Evolutionary conservation across 2,329 filamentous ascomycete species (phyloP), one percentile per base, ranked within the genome.

Genomic region (Aspergillus hortae): DNA sequence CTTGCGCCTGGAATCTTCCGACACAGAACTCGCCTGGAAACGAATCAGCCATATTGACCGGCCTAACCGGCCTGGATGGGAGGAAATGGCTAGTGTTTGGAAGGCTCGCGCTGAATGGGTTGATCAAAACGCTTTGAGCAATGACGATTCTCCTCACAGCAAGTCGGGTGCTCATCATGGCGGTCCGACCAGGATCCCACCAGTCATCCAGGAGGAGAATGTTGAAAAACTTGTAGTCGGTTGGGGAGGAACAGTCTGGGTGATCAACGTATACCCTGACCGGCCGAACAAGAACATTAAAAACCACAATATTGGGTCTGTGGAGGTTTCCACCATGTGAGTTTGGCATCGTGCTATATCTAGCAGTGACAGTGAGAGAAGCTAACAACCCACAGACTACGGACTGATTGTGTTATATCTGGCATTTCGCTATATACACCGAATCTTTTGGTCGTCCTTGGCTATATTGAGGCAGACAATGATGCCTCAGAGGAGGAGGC

Each of bases 361-460:
- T 5, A 25, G 30, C 14, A 17, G 33, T 17, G 11, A 10, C 14
- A 17, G 33, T 17, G 11, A 10, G 7, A 10, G 6, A 42, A 67
- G 57, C 68, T 68, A 43, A 67, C 48, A 11, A 45, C n/a, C 46
- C 23, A 23, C 15, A 92, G 88, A 73, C 83, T 97, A 73, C 89
- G 91, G 66, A 95, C 94, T 74, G 94, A 99, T 76, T 97, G 94
- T 78, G 91, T 96, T 70, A 90, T 99, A 77, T 96, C 94, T 68
- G 94, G 94, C 65, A 88, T 99, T 72, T 95, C 92, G 59, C 81
- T 99, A 73, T 97, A 96, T 84, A 96, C 91, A 68, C 90, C 90
- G 68, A 94, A 84, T 67, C 80, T 96, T 61, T 81, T 99, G 71
- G 83, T 96, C 63, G 88, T 97, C 64, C 87, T 99, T 74, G 92